Evolutionary conservation across 495 filamentous ascomycete species (phyloP).

Genomic region (Neurospora tetrasperma): DNA sequence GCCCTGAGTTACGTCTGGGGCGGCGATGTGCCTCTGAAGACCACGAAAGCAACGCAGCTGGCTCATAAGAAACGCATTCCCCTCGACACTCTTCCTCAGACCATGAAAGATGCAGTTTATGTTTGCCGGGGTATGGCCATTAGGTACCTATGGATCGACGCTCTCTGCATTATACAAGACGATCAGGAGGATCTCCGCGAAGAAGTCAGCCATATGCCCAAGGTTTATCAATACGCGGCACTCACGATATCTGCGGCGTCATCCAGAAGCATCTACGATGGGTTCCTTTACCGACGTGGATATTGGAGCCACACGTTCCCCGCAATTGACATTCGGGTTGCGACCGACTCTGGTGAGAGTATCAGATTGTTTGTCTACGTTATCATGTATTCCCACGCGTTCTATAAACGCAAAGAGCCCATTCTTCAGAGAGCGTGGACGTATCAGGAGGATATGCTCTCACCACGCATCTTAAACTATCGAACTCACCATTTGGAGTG

Average conservation of each 20-base stretch:
- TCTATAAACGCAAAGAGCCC: not conserved
- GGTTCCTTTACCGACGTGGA: not conserved
- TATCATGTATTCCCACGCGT: not conserved
- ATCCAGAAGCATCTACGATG: not conserved
- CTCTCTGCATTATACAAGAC: conserved; percentile 4
- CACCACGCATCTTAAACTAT: not conserved
- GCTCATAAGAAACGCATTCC: not conserved
- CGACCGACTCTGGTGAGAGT: not conserved
- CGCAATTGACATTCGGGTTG: not conserved
- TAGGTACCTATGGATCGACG: not conserved
- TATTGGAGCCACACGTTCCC: not conserved
- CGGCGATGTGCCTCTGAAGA: not conserved
- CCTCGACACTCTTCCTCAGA: not conserved
- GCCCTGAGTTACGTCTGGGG: conserved; percentile 4
- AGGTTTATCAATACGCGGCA: conserved; percentile 1
- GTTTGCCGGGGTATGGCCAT: not conserved
- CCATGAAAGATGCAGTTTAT: not conserved
- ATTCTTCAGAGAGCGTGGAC: not conserved
- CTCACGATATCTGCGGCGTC: not conserved
- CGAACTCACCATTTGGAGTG: not conserved
- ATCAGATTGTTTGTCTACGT: not conserved
- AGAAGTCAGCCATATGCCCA: not conserved
- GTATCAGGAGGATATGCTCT: not conserved
- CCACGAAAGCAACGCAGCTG: not conserved
- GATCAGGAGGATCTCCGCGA: not conserved